A percentile compares a stretch with the other conserved stretches of the same genome.
phyloP scores from a whole-genome alignment of 1,284 basidiomycete species.

The Puccinia novopanici region DNA sequence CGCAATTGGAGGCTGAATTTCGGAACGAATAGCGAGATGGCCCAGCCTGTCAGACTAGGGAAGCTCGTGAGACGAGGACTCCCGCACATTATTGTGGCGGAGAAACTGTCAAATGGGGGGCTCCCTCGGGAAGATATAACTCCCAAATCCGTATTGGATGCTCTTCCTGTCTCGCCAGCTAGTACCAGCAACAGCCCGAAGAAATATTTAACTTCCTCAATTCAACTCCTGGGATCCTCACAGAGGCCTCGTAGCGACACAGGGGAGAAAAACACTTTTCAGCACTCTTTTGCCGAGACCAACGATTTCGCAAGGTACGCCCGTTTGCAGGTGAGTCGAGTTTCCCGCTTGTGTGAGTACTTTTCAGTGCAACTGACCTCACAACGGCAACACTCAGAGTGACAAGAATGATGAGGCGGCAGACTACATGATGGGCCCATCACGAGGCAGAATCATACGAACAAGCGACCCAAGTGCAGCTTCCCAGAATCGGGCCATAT shows the following conservation, averaged over 20 bases:
- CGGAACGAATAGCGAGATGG: not conserved
- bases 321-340: not conserved
- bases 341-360: not conserved
- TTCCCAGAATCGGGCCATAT: not conserved
- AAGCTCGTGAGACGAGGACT: not conserved
- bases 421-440: not conserved
- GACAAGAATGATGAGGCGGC: not conserved
- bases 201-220: not conserved
- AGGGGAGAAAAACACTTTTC: not conserved
- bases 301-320: not conserved
- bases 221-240: not conserved
- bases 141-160: slow-evolving; percentile 7
- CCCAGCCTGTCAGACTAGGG: not conserved
- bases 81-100: not conserved
- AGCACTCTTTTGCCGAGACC: not conserved
- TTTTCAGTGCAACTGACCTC: not conserved
- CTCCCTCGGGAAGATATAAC: not conserved
- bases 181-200: not conserved
- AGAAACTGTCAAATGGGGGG: not conserved
- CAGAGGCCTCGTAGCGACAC: not conserved
- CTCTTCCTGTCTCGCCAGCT: not conserved
- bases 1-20: not conserved
- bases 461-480: not conserved
- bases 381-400: slow-evolving; percentile 3
- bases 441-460: not conserved